These are phyloP conservation scores for Bothriochloa decipiens DNA, from an alignment of 176 grass and related monocot genomes.

Conservation along the genomic window DNA sequence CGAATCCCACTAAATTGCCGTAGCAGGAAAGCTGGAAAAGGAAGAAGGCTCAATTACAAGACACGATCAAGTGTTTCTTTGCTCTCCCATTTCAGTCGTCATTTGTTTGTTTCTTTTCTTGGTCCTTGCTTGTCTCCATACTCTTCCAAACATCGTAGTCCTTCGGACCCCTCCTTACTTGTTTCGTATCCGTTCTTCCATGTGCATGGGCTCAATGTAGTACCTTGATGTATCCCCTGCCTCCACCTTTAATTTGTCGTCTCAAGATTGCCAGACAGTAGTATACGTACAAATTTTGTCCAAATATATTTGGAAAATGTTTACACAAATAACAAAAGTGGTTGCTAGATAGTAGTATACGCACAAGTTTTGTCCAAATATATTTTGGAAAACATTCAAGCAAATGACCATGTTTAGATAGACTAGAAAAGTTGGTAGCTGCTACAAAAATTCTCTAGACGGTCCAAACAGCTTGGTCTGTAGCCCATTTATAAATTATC, in stretches of 20 bases:
- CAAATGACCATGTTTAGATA: too few relatives aligned
- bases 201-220: not conserved
- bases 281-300: not conserved
- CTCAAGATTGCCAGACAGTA: not conserved
- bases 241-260: not conserved
- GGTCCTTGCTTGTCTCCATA: not conserved
- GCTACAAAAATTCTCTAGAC: not conserved
- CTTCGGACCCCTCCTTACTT: not conserved
- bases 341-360: not conserved
- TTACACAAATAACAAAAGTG: not conserved
- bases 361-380: not conserved
- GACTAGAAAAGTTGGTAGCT: not conserved
- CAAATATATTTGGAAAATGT: not conserved
- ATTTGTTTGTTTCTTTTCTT: not conserved
- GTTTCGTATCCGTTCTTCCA: not conserved
- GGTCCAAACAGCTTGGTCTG: not conserved
- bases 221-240: not conserved
- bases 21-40: too few relatives aligned
- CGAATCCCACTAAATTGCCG: too few relatives aligned
- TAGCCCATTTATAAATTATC: not conserved
- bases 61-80: too few relatives aligned
- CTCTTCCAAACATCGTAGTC: not conserved
- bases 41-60: too few relatives aligned
- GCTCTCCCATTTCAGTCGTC: too few relatives aligned
- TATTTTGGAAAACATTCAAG: not conserved